Percentiles rank a stretch among this genome's conserved stretches.
phyloP scores from a whole-genome alignment of 352 stramenopile genomes.

The Pythium periplocum region DNA sequence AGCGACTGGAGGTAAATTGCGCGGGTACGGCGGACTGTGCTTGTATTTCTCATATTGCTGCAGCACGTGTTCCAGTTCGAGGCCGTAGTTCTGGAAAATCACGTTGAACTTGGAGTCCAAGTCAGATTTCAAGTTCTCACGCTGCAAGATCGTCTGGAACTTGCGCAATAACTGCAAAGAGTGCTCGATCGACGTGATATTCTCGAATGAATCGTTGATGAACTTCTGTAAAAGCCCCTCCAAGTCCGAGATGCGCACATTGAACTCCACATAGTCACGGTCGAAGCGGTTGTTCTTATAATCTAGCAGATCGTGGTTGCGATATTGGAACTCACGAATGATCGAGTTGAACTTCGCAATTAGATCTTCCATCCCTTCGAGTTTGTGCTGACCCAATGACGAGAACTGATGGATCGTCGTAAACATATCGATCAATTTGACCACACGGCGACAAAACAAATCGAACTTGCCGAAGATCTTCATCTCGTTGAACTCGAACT shows the following conservation, averaged over 20 bases:
- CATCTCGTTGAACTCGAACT: constrained; percentile 99
- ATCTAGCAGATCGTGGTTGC: constrained; percentile 95
- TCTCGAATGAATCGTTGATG: constrained; percentile 99
- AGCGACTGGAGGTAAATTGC: constrained; percentile 95
- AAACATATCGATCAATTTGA: constrained; percentile 99
- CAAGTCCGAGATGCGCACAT: constrained; percentile 94
- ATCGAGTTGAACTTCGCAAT: constrained; percentile 94
- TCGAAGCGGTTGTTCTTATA: constrained; percentile 99
- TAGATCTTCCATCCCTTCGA: constrained; percentile 89
- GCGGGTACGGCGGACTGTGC: constrained; percentile 94
- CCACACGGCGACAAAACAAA: constrained; percentile 95
- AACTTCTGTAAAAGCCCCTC: constrained; percentile 97
- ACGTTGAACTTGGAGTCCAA: constrained; percentile 98
- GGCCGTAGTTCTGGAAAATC: constrained; percentile 98
- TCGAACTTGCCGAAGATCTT: constrained; percentile 99
- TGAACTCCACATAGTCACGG: constrained; percentile 95
- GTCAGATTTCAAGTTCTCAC: constrained; percentile 97
- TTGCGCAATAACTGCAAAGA: constrained; percentile 95
- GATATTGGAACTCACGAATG: constrained; percentile 96
- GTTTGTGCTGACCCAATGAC: constrained; percentile 88
- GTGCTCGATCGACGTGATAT: constrained; percentile 98
- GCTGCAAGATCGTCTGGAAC: constrained; percentile 97
- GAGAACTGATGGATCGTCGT: constrained; percentile 97
- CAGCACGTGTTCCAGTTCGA: constrained; percentile 97
- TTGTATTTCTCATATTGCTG: constrained; percentile 99